Base-by-base conservation (phyloP, 768 basidiomycete genomes). In the Austroboletus eburneus region DNA sequence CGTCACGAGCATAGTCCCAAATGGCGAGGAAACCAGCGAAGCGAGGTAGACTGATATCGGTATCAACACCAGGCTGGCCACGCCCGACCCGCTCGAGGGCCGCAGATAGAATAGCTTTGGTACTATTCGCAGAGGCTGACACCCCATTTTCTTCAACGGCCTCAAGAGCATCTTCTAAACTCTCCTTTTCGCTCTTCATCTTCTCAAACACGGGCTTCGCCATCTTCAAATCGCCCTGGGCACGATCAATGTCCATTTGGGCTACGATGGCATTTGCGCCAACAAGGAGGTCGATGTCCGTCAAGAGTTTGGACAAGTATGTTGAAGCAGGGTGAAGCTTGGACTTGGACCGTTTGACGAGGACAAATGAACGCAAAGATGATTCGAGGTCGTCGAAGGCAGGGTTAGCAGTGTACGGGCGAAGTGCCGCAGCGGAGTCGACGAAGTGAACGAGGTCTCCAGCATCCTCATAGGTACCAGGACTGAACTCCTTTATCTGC, bases 391-490 rank as follows among this genome's bases (percentile, higher is more conserved):
- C 83, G 47, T 85, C 85, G 58, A 98, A 97, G 1, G 89, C 72
- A 5, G 78, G 76, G 52, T 80, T 83, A 47, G 75, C 78, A 17
- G 77, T 73, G 63, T 73, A 79, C n/a, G 80, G 80, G 46, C 81
- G 78, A 34, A 85, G 76, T 17, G 84, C 85, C 0, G 78, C 69
- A 13, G 85, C 83, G 7, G 93, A 95, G 64, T 99, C 96, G 58
- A 99, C 96, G 65, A 98, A 99, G 69, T 99, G 96, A 3, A 99
- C 94, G 34, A 99, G 81, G 64, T 98, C 91, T 37, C 85, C 79
- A 0, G 91, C 83, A 56, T 96, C 90, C 45, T 91, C 88, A 62
- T 83, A 91, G 0, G 96, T 98, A 42, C 80, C 71, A n/a, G 96
- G 95, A 59, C 87, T 91, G 56, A 98, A 78, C 55, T 87, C 79